These are phyloP conservation scores for Vigna nakashimae DNA, from an alignment of 306 rosid genomes.

Conservation along the genomic window DNA sequence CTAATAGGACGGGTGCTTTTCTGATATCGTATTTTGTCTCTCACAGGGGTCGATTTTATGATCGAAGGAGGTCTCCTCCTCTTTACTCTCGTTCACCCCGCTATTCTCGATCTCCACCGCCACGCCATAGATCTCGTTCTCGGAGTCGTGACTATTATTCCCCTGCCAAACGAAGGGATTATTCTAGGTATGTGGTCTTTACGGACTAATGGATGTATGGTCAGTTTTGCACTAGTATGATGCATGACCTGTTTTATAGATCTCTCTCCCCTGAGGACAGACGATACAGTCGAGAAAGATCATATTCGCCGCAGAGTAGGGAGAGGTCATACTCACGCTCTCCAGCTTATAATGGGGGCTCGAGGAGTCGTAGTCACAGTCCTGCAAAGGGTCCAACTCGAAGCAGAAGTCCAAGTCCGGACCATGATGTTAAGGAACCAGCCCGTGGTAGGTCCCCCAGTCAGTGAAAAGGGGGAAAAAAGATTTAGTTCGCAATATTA, in stretches of 20 bases:
- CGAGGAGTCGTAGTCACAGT: conserved; percentile 77
- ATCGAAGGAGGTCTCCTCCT: conserved; percentile 89
- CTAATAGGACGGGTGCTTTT: neutral
- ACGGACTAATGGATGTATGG: neutral
- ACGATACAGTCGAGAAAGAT: conserved; percentile 72
- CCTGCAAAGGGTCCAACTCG: conserved; percentile 59
- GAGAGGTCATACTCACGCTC: conserved; percentile 72
- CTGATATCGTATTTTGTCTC: conserved; percentile 30
- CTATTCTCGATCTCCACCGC: conserved; percentile 80
- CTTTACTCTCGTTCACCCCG: conserved; percentile 77
- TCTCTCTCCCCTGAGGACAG: conserved; percentile 77
- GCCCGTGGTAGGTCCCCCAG: conserved; percentile 70
- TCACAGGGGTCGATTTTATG: conserved; percentile 58
- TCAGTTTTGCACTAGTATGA: neutral
- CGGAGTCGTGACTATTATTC: conserved; percentile 73
- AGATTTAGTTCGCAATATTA: conserved; percentile 27
- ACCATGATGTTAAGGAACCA: conserved; percentile 62
- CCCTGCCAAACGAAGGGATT: conserved; percentile 70
- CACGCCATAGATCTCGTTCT: conserved; percentile 79
- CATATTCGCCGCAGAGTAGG: conserved; percentile 59
- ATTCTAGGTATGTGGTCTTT: conserved; percentile 69
- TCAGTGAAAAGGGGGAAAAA: conserved; percentile 47
- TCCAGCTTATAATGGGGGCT: conserved; percentile 73
- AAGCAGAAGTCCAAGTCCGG: conserved; percentile 61
- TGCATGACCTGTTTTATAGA: conserved; percentile 50